These are phyloP conservation scores for Zygotorulaspora mrakii DNA, from an alignment of 1,139 yeast genomes.

Conservation along the genomic window DNA sequence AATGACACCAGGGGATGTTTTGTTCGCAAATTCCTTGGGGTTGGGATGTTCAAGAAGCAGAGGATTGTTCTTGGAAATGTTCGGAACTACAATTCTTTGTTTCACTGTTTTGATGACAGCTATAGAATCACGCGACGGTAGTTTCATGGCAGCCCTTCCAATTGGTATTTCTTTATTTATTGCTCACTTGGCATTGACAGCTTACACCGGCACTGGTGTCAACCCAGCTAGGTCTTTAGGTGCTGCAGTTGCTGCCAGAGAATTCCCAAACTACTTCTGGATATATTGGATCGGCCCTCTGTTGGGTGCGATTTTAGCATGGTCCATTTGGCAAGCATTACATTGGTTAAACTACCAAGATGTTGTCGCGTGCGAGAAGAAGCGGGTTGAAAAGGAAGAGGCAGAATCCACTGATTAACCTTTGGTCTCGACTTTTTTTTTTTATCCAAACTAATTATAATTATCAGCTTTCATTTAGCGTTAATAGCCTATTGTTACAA, in stretches of 20 bases:
- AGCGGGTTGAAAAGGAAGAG: constrained; percentile 15
- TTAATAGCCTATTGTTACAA: too few species aligned
- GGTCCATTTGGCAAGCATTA: constrained; percentile 63
- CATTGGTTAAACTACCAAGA: constrained; percentile 63
- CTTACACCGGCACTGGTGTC: constrained; percentile 87
- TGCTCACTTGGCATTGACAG: constrained; percentile 78
- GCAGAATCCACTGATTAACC: too few species aligned
- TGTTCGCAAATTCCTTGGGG: constrained; percentile 70
- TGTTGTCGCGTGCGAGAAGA: constrained; percentile 16
- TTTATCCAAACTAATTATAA: too few species aligned
- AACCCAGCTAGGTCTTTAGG: constrained; percentile 91
- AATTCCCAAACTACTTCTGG: constrained; percentile 85
- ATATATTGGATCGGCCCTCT: constrained; percentile 89
- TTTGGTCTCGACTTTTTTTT: too few species aligned
- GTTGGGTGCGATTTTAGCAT: constrained; percentile 65
- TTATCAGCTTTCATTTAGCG: too few species aligned
- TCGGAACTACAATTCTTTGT: constrained; percentile 71
- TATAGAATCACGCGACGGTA: constrained; percentile 75
- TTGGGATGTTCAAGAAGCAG: constrained; percentile 68
- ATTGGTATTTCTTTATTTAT: constrained; percentile 80
- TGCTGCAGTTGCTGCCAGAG: constrained; percentile 66
- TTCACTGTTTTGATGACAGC: constrained; percentile 78
- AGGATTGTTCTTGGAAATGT: constrained; percentile 80
- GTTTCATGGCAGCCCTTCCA: constrained; percentile 76
- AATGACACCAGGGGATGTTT: constrained; percentile 77